phyloP scores from a whole-genome alignment of 805 yeast species.

The Saccharomyces kudriavzevii region DNA sequence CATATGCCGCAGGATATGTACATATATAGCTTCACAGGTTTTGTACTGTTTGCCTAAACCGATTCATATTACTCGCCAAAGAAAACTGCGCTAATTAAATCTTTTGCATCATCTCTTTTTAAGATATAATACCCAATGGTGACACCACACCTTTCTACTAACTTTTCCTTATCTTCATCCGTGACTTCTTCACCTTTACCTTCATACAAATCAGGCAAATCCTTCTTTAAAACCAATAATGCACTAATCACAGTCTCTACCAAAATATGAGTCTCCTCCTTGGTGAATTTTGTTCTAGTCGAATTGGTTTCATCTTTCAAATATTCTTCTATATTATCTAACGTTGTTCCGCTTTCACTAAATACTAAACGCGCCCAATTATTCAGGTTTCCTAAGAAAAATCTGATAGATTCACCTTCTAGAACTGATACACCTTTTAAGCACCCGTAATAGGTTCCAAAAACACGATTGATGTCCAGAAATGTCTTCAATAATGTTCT shows the following conservation, averaged over 20 bases:
- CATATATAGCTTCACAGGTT: slow-evolving; percentile 4
- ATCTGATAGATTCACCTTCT: slow-evolving; percentile 82
- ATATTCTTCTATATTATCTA: slow-evolving; percentile 14
- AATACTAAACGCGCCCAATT: slow-evolving; percentile 68
- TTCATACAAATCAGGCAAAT: slow-evolving; percentile 24
- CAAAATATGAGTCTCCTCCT: slow-evolving; percentile 42
- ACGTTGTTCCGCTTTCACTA: slow-evolving; percentile 24
- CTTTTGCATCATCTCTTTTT: slow-evolving; percentile 40
- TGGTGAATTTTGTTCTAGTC: slow-evolving; percentile 26
- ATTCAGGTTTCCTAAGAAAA: slow-evolving; percentile 74
- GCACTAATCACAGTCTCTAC: slow-evolving; percentile 47
- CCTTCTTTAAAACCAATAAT: slow-evolving; percentile 39
- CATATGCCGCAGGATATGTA: background rate
- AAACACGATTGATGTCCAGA: slow-evolving; percentile 71
- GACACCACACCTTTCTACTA: slow-evolving; percentile 54
- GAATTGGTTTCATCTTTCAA: slow-evolving; percentile 3
- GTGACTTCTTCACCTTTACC: slow-evolving; percentile 34
- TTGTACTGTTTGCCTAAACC: slow-evolving; percentile 1
- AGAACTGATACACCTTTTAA: slow-evolving; percentile 73
- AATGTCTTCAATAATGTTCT: slow-evolving; percentile 88
- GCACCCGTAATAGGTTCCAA: slow-evolving; percentile 90
- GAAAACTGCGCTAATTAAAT: slow-evolving; percentile 56
- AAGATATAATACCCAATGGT: slow-evolving; percentile 44
- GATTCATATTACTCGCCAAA: slow-evolving; percentile 47
- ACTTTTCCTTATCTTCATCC: slow-evolving; percentile 34